phyloP scores from a whole-genome alignment of 768 basidiomycete species.

The Hygrocybe punicea region DNA sequence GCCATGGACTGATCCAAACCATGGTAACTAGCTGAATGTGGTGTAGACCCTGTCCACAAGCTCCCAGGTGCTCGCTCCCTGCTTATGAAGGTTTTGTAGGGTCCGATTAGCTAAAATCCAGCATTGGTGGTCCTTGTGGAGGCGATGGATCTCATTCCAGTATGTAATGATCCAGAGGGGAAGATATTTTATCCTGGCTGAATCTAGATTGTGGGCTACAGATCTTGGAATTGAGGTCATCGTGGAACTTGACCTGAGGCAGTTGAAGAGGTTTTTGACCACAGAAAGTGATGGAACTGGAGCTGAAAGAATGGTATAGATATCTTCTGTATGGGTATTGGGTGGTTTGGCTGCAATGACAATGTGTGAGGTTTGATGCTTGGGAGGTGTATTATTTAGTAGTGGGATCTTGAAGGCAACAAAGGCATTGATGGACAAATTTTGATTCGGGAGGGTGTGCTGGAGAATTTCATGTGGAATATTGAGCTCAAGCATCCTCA shows the following conservation, averaged over 20 bases:
- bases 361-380: neutral
- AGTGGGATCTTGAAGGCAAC: neutral
- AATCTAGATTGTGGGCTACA: neutral
- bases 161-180: neutral
- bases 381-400: neutral
- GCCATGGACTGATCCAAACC: slow-evolving; percentile 13
- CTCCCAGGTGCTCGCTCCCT: neutral
- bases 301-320: too few relatives aligned
- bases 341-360: neutral
- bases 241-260: neutral
- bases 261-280: neutral
- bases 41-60: neutral
- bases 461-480: neutral
- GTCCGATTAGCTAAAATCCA: slow-evolving; percentile 1
- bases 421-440: neutral
- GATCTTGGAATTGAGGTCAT: neutral
- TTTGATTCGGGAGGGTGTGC: neutral
- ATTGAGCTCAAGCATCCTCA: neutral
- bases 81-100: neutral
- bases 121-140: neutral
- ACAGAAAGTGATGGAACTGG: too few relatives aligned
- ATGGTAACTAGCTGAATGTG: slow-evolving; percentile 11
- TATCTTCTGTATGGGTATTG: neutral
- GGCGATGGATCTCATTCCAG: neutral
- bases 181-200: neutral